Base-by-base conservation (phyloP, 331 rosid species). In the Malus hybrid region DNA sequence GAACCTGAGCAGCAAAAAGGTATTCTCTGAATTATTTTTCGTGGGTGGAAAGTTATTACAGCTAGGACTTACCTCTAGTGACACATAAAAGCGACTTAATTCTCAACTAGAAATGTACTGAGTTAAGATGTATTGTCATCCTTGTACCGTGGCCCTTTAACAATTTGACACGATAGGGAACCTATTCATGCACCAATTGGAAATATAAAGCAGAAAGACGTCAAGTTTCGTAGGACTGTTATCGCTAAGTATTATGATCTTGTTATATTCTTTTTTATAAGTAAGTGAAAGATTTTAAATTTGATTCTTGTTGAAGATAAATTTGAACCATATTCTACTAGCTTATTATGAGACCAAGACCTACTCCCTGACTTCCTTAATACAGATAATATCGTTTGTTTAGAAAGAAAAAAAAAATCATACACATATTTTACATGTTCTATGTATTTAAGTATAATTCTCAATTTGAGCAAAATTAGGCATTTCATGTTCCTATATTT, bases 201-300 rank as follows among this genome's bases (percentile, higher is more conserved):
- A 24, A 60, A 27, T 60, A 5, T 19, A 33, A 68, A 2, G 42
- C 1, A 36, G 42, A 36, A 34, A 7, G 44, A 8, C 44, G 11
- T 2, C 11, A 36, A 33, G 7, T 33, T 33, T 24, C 24, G 24
- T 6, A 33, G 2, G 8, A 0, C 0, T 6, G 0, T 1, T 1
- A 0, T 0, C 2, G 9, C 0, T 6, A 1, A 34, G 39, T 34
- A 34, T 1, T 34, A 34, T 34, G 2, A 7, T 34, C 0, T 34
- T 34, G 9, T 34, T 2, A 34, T 34, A 34, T 34, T 34, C 0
- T 2, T 7, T 34, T 34, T 34, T 0, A 34, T 0, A 7, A 34
- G 9, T 34, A 34, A 34, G 0, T 34, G 9, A 34, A 2, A 33
- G 8, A 33, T 33, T 33, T 33, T 33, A 33, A 6, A 0, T 33